A percentile compares a stretch with the other conserved stretches of the same genome.
These are phyloP conservation scores for Lactifluus hygrophoroides DNA, from an alignment of 768 basidiomycete genomes.

Conservation along the genomic window DNA sequence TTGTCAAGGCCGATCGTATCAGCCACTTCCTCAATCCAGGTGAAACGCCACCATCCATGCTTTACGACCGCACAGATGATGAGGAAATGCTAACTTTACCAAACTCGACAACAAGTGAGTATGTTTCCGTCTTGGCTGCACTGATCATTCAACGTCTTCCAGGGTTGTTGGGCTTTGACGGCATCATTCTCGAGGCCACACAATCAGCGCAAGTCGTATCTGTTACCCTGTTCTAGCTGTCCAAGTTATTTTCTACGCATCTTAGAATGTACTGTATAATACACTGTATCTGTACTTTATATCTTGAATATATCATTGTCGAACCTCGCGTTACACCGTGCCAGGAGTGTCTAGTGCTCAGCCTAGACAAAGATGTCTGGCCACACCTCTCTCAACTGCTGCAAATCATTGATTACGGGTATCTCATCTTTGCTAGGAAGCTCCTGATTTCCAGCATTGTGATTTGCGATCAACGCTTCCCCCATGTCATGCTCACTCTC, in stretches of 20 bases:
- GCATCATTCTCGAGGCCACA: constrained; percentile 71
- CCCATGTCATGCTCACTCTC: constrained; percentile 55
- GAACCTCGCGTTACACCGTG: not conserved
- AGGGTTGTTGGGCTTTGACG: constrained; percentile 71
- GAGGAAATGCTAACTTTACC: constrained; percentile 64
- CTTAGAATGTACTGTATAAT: constrained; percentile 1
- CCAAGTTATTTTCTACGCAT: not conserved
- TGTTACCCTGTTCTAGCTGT: constrained; percentile 52
- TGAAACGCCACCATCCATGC: constrained; percentile 73
- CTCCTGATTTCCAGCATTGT: constrained; percentile 33
- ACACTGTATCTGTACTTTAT: not conserved
- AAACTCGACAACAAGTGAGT: constrained; percentile 60
- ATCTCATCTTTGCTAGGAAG: constrained; percentile 38
- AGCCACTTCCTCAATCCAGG: constrained; percentile 67
- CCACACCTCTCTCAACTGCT: constrained; percentile 67
- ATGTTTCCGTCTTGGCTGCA: not conserved
- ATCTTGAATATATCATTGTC: not conserved
- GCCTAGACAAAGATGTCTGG: constrained; percentile 55
- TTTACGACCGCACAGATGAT: constrained; percentile 69
- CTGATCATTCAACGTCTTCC: not conserved
- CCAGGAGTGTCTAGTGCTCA: not conserved
- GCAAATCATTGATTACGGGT: constrained; percentile 45
- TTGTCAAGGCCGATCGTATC: constrained; percentile 63
- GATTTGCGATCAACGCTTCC: constrained; percentile 52
- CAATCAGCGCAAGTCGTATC: constrained; percentile 70